Evolutionary conservation across 306 rosid species (phyloP).

Genomic region (Quercus rubra): DNA sequence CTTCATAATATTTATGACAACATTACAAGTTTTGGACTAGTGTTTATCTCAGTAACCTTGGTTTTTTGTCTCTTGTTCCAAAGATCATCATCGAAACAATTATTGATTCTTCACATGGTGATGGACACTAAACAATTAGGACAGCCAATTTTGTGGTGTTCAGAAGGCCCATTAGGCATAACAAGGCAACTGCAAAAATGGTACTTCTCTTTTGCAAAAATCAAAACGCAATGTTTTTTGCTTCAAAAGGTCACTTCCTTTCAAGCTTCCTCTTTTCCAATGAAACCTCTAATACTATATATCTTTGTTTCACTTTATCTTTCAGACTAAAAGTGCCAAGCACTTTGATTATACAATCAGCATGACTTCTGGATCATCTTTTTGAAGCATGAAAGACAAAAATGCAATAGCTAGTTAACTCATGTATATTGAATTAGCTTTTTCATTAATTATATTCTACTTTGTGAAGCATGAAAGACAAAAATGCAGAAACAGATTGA

Average conservation of each 20-base stretch:
- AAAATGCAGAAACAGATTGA: too few relatives aligned
- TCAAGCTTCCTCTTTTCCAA: background rate
- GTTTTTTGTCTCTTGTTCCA: background rate
- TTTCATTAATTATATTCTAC: too few relatives aligned
- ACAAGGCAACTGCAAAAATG: background rate
- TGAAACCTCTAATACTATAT: background rate
- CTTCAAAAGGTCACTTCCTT: background rate
- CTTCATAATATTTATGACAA: too few relatives aligned
- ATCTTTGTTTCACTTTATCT: background rate
- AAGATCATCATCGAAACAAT: background rate
- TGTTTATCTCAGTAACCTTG: too few relatives aligned
- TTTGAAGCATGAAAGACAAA: background rate
- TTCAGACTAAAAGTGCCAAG: too few relatives aligned
- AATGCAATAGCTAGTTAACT: background rate
- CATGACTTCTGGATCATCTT: too few relatives aligned
- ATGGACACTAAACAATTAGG: background rate
- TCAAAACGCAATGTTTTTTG: background rate
- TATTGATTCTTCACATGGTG: background rate
- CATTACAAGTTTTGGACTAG: too few relatives aligned
- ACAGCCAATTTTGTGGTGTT: background rate
- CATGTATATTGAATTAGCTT: too few relatives aligned
- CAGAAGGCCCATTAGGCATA: background rate
- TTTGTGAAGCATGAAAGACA: background rate
- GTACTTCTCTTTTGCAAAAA: background rate
- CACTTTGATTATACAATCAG: too few relatives aligned